phyloP scores from a whole-genome alignment of 257 asterid species.

The Datura wrightii region DNA sequence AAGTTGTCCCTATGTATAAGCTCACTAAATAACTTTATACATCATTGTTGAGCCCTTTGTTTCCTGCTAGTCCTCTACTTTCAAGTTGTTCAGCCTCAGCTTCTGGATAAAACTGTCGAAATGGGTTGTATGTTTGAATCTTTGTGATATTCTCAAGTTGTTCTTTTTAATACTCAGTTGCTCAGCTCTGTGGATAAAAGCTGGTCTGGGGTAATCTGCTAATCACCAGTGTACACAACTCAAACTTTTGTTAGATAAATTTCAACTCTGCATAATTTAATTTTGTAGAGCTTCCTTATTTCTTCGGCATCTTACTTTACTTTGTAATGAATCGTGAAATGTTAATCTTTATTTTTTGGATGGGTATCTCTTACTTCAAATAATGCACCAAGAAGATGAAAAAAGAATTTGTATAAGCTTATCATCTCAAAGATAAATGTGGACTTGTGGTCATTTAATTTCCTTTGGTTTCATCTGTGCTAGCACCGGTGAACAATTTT shows the following conservation, averaged over 20 bases:
- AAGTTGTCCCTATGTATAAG: constrained; percentile 15
- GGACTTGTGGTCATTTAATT: background rate
- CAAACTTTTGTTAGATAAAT: background rate
- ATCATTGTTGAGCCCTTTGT: constrained; percentile 22
- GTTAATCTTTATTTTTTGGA: constrained; percentile 23
- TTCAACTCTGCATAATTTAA: background rate
- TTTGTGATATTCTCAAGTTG: constrained; percentile 18
- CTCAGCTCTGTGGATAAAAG: background rate
- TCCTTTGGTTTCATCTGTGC: background rate
- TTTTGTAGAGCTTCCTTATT: background rate
- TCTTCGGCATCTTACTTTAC: background rate
- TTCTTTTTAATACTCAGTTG: constrained; percentile 13
- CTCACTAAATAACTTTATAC: background rate
- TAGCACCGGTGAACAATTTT: constrained; percentile 27
- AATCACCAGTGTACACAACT: background rate
- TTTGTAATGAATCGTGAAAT: background rate
- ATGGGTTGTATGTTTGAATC: constrained; percentile 2
- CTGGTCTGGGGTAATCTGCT: background rate
- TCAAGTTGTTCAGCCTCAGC: constrained; percentile 4
- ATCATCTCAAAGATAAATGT: constrained; percentile 5
- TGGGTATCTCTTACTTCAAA: constrained; percentile 22
- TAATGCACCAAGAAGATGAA: constrained; percentile 31
- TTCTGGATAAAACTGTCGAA: background rate
- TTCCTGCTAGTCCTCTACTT: background rate
- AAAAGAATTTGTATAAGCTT: constrained; percentile 24